Base-by-base conservation (phyloP, 75 land plant species). In the Chamaecyparis obtusa region DNA sequence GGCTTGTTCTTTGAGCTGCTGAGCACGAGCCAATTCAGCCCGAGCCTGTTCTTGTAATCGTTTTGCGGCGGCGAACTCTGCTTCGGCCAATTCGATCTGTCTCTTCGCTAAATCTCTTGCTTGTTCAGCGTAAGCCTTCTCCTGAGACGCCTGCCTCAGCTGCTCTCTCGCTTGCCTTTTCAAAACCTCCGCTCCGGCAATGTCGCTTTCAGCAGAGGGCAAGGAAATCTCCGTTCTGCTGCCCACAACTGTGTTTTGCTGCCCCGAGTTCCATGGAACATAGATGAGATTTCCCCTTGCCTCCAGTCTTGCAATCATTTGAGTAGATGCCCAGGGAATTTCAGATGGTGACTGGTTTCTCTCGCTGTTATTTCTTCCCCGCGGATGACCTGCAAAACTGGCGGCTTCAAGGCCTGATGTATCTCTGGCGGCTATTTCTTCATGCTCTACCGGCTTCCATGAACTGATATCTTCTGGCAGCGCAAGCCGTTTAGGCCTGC, bases 31-130 rank as follows among this genome's bases (percentile, higher is more conserved):
- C 33, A 93, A 89, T 54, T 95, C 92, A 5, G 87, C 89, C 75
- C 88, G 89, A 17, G 94, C 96, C 78, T 95, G 93, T 83, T 91
- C 92, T 88, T 93, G 80, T 6, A 93, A 92, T 60, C 90, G 75
- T 84, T 85, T 94, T 1, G 96, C 95, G 36, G 89, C 87, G 16
- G 90, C 91, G 41, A 93, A 89, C 60, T 93, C 97, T 17, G 77
- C 71, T 90, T 91, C 93, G 2, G 95, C 95, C 33, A 90, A 33
- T 84, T 92, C 95, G 9, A 91, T 88, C 85, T 92, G 94, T 41
- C 89, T 77, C 88, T 81, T 91, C 1, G 94, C 93, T 85, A 90
- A 72, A 81, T 43, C 57, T 78, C 94, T 85, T 17, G 91, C 94
- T 67, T 91, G 91, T 6, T 94, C 97, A 4, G 96, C 94, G 44